These are phyloP conservation scores for Aspergillus fumigatiaffinis DNA, from an alignment of 2,329 filamentous ascomycete species.

Conservation along the genomic window DNA sequence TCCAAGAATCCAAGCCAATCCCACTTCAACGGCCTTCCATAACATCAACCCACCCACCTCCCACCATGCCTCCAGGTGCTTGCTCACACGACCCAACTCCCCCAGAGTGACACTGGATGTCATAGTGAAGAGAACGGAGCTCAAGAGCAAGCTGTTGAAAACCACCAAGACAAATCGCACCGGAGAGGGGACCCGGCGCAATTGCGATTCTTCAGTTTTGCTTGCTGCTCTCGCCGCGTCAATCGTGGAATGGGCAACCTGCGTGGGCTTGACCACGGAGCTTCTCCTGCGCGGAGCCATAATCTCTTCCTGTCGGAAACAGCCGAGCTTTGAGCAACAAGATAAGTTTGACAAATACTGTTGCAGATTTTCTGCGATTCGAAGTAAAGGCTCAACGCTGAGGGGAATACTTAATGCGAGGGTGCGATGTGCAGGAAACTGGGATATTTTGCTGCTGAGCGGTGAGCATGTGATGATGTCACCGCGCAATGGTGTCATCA, in stretches of 20 bases:
- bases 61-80: conserved; percentile 57
- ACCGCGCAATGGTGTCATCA: conserved; percentile 12
- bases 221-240: conserved; percentile 7
- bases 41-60: conserved; percentile 56
- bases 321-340: not conserved
- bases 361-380: not conserved
- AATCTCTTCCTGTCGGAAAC: not conserved
- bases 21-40: conserved; percentile 63
- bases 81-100: conserved; percentile 65
- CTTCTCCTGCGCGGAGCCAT: conserved; percentile 24
- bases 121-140: conserved; percentile 61
- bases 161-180: conserved; percentile 46
- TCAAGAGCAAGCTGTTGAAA: conserved; percentile 58
- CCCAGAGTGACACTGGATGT: conserved; percentile 57
- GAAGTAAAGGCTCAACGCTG: not conserved
- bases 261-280: conserved; percentile 9
- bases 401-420: not conserved
- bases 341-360: not conserved
- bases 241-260: conserved; percentile 7
- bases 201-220: conserved; percentile 11
- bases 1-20: conserved; percentile 66
- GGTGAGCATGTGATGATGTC: conserved; percentile 37
- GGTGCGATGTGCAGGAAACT: conserved; percentile 5
- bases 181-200: conserved; percentile 27
- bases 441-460: conserved; percentile 16